Evolutionary conservation across 805 yeast species (phyloP), one percentile per base, ranked within the genome.

Genomic region (Vanderwaltozyma polyspora): DNA sequence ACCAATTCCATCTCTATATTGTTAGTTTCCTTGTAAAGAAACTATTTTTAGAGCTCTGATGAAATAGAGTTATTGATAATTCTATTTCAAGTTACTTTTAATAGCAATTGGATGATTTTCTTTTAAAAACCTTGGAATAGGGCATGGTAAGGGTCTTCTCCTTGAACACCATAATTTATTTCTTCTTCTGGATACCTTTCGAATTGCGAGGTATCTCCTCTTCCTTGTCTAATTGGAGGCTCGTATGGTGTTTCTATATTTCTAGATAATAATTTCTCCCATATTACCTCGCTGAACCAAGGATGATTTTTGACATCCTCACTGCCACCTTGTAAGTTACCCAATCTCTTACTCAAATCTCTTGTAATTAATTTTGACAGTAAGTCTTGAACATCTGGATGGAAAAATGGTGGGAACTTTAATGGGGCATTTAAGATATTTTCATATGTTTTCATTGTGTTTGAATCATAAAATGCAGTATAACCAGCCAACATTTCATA

Each of bases 211-310:
- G 91, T 72, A 52, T 86, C 96, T 41, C 96, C 96, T 21, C 79
- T 85, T 17, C 94, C 94, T 14, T 80, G 73, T 32, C 86, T 80
- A 45, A 86, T 84, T 15, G 94, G 94, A 3, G 96, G 96, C 59
- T 86, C 95, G 53, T 86, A 86, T 2, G 96, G 96, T 3, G 95
- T 86, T 52, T 86, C 95, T 33, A 86, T 86, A 48, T 83, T 87
- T 51, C 84, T 79, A 29, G 80, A 72, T 36, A 84, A 61, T 41
- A 86, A 67, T 56, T 81, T 79, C 38, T 84, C 94, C 96, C 96
- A 86, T 11, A 83, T 77, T 16, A 86, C 95, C 57, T 86, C 95
- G 37, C 70, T 66, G 49, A 86, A 86, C 96, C 96, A 86, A 1
- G 81, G 76, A 52, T 86, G 95, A 38, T 70, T 72, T 57, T 83